Conservation (phyloP, 2,329 filamentous ascomycete species). For the Aspergillus texensis region DNA sequence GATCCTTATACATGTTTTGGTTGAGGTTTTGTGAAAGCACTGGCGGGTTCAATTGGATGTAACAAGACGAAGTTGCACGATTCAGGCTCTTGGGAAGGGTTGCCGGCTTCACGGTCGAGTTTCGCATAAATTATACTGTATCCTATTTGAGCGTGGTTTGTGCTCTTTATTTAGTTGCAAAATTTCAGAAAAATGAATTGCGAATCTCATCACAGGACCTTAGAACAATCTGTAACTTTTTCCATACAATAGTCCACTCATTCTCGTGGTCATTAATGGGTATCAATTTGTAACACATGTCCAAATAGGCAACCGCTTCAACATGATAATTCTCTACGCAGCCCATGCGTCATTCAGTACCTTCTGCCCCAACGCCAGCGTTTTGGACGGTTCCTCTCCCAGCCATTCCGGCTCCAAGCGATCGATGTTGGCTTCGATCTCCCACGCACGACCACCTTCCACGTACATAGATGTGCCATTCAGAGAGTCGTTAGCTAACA, state of each 20-base stretch:
- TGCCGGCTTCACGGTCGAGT: no score
- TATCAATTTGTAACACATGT: constrained; percentile 7
- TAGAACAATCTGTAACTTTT: neutral
- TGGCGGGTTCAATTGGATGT: no score
- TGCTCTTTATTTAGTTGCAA: neutral
- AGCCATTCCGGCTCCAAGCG: constrained; percentile 48
- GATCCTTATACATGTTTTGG: no score
- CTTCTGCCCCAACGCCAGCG: constrained; percentile 39
- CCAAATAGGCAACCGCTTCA: neutral
- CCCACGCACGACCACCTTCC: constrained; percentile 48
- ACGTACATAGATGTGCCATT: constrained; percentile 48
- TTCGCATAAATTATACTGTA: no score
- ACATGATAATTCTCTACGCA: constrained; percentile 11
- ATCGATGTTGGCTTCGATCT: constrained; percentile 48
- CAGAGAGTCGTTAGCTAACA: constrained; percentile 37
- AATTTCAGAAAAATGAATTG: neutral
- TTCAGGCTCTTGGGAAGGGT: no score
- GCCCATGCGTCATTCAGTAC: constrained; percentile 30
- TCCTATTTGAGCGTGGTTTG: neutral
- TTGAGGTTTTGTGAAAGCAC: no score
- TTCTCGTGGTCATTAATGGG: constrained; percentile 9
- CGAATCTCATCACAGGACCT: neutral
- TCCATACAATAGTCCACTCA: neutral
- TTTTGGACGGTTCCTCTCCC: constrained; percentile 41
- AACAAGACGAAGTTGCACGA: no score